Base-by-base conservation (phyloP, 169 alveolate genomes). In the Plasmodium blacklocki region DNA sequence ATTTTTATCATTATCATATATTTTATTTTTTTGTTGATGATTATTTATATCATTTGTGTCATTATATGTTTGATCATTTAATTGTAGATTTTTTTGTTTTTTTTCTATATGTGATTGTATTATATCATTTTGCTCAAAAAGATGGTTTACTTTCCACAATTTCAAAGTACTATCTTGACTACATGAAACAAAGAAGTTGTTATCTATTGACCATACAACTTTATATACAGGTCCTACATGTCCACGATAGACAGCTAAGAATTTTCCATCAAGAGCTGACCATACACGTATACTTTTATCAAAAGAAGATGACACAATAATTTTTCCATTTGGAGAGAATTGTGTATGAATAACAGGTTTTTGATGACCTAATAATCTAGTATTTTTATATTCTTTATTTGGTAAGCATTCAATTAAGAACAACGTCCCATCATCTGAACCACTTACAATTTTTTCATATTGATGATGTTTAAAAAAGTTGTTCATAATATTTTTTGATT, bases 221-320 rank as follows among this genome's bases (percentile, higher is more conserved):
- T 97, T 97, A 92, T 98, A 99, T 3, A 98, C 99, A 52, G 98
- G 96, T 1, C 99, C 99, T 1, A 98, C 99, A 94, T 99, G 99
- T 19, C 99, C 99, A 76, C 99, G 96, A 80, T 97, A 96, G 15
- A 97, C 94, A 47, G 96, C 94, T 60, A 98, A 94, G 85, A 95
- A 98, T 67, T 92, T 93, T 1, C 99, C 99, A 3, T 98, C 96
- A 26, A 92, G 88, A 14, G 98, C 97, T 39, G 97, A 95, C 98
- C 98, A 96, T 18, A 95, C 73, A 50, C 96, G 92, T 73, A 58
- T 56, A 19, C 73, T 95, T 95, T 98, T 98, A 95, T 99, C 99
- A 94, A 99, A 99, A 50, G 99, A 98, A 18, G 99, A 99, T 43
- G 99, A 97, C 14, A 99, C 99, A 72, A 99, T 96, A 89, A 93